Percentiles rank a stretch among this genome's conserved stretches.
phyloP scores from a whole-genome alignment of 805 yeast genomes.

The Lachancea sp. region DNA sequence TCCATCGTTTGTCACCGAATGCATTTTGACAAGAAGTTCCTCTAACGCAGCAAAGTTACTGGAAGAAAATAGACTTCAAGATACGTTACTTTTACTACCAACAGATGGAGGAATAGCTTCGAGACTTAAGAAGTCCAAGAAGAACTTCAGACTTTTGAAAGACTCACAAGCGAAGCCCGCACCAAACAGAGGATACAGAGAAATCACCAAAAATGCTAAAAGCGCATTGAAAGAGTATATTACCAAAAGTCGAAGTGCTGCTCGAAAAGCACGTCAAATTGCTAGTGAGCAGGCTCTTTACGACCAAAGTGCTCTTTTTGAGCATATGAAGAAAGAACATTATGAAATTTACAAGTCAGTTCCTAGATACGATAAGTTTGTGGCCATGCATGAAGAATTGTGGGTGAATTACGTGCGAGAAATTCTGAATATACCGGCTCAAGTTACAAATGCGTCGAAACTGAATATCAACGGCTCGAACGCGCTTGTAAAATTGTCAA shows the following conservation, averaged over 20 bases:
- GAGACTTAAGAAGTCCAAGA: conserved; percentile 18
- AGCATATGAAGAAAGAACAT: conserved; percentile 19
- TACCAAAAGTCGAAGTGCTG: conserved; percentile 18
- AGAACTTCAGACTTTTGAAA: conserved; percentile 6
- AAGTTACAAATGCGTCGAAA: conserved; percentile 11
- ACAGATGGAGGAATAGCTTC: conserved; percentile 30
- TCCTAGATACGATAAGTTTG: conserved; percentile 45
- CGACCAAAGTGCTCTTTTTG: conserved; percentile 17
- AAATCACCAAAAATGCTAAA: conserved; percentile 29
- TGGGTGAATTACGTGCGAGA: conserved; percentile 71
- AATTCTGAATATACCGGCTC: conserved; percentile 38
- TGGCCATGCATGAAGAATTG: conserved; percentile 45
- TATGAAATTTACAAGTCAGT: conserved; percentile 17
- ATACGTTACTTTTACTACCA: conserved; percentile 29
- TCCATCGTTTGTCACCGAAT: conserved; percentile 27
- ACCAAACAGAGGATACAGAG: conserved; percentile 22
- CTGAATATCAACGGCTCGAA: conserved; percentile 23
- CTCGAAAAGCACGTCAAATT: conserved; percentile 25
- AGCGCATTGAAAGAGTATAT: conserved; percentile 26
- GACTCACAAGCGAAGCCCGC: conserved; percentile 13
- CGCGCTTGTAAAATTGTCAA: conserved; percentile 52
- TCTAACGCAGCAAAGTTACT: conserved; percentile 27
- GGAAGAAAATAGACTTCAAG: conserved; percentile 30
- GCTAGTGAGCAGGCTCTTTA: conserved; percentile 15
- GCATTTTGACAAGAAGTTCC: conserved; percentile 25